Evolutionary conservation across 2,329 filamentous ascomycete species (phyloP), one percentile per base, ranked within the genome.

Genomic region (Lasiodiplodia theobromae): DNA sequence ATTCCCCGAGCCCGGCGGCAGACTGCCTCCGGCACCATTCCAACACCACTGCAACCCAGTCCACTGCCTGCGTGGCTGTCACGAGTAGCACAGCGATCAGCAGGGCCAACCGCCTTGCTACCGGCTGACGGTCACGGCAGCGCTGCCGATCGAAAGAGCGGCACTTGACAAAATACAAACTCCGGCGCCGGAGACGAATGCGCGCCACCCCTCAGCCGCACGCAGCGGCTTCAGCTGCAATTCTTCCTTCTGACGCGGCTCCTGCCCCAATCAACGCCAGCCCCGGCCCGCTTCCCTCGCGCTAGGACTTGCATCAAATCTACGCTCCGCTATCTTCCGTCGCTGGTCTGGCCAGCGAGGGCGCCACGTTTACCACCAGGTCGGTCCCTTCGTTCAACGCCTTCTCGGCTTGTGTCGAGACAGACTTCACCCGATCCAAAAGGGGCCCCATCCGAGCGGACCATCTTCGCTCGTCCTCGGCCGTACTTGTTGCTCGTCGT

Each of bases 371-470:
- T 28, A 40, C 57, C 57, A 49, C 58, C 25, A 6, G 18, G 58
- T 44, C 11, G 47, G 25, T 3, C 16, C 14, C 4, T 14, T 16
- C 16, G 23, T 25, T 18, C 38, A 47, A 31, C 57, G 18, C 23
- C 23, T 60, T 47, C n/a, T 44, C 16, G 18, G 3, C 40, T 10
- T 8, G 11, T 37, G 14, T 14, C 53, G 53, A 34, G 40, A 14
- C 10, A 3, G 16, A 37, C 8, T 34, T 28, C 58, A 63, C 58
- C 18, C 7, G 8, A 21, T 7, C 31, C n/a, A 52, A 64, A 52
- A 37, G 60, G 60, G 60, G 23, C 57, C 60, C 28, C 47, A 34
- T 37, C 31, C 60, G 28, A 64, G 60, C 60, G 60, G 60, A 25
- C 18, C 47, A 52, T 16, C 31, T 23, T 64, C 44, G 60, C 60